Evolutionary conservation across 371 early-diverging fungal genomes (phyloP).

Genomic region (Apophysomyces variabilis): DNA sequence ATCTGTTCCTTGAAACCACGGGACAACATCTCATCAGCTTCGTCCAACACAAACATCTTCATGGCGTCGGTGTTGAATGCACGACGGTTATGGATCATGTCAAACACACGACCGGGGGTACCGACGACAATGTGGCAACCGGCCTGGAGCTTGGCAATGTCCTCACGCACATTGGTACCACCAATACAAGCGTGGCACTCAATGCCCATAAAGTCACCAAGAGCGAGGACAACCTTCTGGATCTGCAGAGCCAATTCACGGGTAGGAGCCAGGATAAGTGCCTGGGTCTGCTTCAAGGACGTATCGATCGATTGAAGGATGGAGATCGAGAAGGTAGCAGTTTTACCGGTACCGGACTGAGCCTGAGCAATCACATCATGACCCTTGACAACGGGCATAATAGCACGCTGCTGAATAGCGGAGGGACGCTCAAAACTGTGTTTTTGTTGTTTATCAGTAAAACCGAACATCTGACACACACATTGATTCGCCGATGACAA

Average conservation of each 20-base stretch:
- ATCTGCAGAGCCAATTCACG: conserved; percentile 94
- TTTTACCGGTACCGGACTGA: conserved; percentile 98
- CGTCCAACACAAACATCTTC: conserved; percentile 95
- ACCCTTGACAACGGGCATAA: conserved; percentile 82
- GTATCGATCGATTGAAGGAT: conserved; percentile 88
- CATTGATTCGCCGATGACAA: not conserved
- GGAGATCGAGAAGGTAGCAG: conserved; percentile 95
- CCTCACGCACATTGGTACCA: conserved; percentile 87
- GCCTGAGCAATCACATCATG: conserved; percentile 96
- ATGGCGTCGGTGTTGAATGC: conserved; percentile 77
- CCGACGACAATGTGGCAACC: conserved; percentile 89
- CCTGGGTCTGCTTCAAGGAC: conserved; percentile 77
- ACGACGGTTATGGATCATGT: conserved; percentile 89
- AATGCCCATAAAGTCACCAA: conserved; percentile 87
- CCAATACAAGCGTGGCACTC: conserved; percentile 88
- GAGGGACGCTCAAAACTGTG: conserved; percentile 86
- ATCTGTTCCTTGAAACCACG: conserved; percentile 96
- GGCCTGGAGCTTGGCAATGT: conserved; percentile 66
- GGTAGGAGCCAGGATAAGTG: conserved; percentile 89
- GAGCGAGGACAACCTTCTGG: conserved; percentile 80
- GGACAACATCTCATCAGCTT: conserved; percentile 97
- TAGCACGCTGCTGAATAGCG: conserved; percentile 93
- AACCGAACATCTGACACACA: not conserved
- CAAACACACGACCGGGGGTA: conserved; percentile 94
- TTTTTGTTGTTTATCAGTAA: conserved; percentile 9